A percentile compares a stretch with the other conserved stretches of the same genome.
Conservation (phyloP, 495 filamentous ascomycete genomes). For the Annulohypoxylon nitens region DNA sequence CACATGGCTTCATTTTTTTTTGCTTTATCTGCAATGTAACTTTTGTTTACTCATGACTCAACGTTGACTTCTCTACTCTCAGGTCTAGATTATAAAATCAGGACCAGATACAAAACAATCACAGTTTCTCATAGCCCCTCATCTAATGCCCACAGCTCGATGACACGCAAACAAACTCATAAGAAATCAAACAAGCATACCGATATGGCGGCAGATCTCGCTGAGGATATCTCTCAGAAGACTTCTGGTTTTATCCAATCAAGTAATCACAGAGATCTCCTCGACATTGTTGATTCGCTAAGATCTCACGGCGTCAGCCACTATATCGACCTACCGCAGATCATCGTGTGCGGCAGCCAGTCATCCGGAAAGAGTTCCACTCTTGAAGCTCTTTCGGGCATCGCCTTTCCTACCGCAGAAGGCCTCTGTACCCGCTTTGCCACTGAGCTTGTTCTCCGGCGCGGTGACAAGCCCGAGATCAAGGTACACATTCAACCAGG, state of each 20-base stretch:
- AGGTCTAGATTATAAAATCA: background rate
- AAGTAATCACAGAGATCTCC: conserved; percentile 50
- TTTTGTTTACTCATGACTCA: too few relatives aligned
- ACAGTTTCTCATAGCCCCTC: background rate
- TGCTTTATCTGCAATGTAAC: too few relatives aligned
- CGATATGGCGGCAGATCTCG: conserved; percentile 37
- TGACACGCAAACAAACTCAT: conserved; percentile 26
- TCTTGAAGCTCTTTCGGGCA: conserved; percentile 73
- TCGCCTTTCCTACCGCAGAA: conserved; percentile 68
- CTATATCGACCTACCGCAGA: conserved; percentile 70
- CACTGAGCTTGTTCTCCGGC: conserved; percentile 69
- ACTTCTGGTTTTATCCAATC: conserved; percentile 42
- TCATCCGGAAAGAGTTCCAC: conserved; percentile 75
- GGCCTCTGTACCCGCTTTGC: conserved; percentile 70
- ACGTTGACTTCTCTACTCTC: background rate
- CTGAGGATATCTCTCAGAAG: conserved; percentile 39
- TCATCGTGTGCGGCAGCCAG: conserved; percentile 76
- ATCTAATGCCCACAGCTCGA: conserved; percentile 12
- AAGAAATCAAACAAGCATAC: conserved; percentile 12
- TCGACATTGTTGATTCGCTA: conserved; percentile 70
- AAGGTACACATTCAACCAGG: conserved; percentile 57
- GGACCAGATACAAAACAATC: background rate
- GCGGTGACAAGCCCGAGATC: conserved; percentile 49
- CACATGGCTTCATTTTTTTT: too few relatives aligned
- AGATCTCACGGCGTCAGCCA: conserved; percentile 69